Evolutionary conservation across 139 green algal genomes (phyloP).

Genomic region (Chlorella sp.): DNA sequence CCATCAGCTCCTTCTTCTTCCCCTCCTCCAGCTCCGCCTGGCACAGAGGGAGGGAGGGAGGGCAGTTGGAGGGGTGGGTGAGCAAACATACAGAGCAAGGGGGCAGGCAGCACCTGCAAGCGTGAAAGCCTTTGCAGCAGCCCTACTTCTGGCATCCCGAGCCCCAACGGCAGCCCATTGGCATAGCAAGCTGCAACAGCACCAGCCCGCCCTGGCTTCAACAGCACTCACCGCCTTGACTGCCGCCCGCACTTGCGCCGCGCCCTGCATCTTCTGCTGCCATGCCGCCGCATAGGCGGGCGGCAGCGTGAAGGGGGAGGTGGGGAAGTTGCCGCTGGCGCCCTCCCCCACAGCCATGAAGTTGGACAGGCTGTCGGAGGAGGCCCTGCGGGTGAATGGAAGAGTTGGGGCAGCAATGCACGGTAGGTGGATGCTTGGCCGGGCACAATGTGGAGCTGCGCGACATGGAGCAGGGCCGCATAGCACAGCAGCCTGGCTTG

Average conservation of each 20-base stretch:
- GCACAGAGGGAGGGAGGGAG: not conserved
- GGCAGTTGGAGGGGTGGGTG: not conserved
- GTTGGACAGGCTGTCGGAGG: slow-evolving; percentile 26
- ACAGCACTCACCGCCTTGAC: slow-evolving; percentile 57
- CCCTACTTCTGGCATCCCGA: no score
- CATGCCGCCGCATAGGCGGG: slow-evolving; percentile 80
- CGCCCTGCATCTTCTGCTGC: slow-evolving; percentile 78
- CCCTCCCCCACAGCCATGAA: slow-evolving; percentile 30
- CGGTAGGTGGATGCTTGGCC: no score
- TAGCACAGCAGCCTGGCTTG: no score
- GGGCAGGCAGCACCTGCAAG: no score
- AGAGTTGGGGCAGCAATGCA: no score
- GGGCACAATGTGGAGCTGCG: no score
- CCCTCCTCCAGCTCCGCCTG: slow-evolving; percentile 65
- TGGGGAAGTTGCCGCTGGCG: slow-evolving; percentile 26
- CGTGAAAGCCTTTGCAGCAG: no score
- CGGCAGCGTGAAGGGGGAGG: slow-evolving; percentile 83
- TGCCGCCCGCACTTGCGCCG: slow-evolving; percentile 74
- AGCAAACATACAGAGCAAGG: no score
- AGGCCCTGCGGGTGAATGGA: not conserved
- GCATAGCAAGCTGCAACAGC: no score
- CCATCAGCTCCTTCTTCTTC: slow-evolving; percentile 82
- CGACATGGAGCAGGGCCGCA: no score
- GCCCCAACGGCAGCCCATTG: no score
- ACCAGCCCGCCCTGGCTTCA: no score